A percentile compares a stretch with the other conserved stretches of the same genome.
phyloP scores from a whole-genome alignment of 805 yeast genomes.

The Clavispora santaluciae region DNA sequence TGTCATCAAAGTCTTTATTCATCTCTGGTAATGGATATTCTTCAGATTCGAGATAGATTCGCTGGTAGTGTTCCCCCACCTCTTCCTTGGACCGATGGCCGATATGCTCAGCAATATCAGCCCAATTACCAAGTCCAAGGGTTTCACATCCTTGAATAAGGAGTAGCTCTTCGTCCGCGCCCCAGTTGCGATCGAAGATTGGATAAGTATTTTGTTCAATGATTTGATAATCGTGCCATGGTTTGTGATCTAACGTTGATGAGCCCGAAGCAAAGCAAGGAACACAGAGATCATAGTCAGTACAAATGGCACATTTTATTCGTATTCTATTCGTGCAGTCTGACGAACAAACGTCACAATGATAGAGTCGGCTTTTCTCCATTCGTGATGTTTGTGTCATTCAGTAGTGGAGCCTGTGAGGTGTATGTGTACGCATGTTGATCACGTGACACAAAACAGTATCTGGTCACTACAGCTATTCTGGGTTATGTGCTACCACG shows the following conservation, averaged over 20 bases:
- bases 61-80: constrained; percentile 76
- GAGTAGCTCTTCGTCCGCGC: constrained; percentile 93
- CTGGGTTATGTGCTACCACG: too few relatives aligned
- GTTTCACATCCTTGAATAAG: constrained; percentile 89
- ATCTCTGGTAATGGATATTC: constrained; percentile 89
- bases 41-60: constrained; percentile 61
- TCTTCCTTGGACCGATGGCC: constrained; percentile 92
- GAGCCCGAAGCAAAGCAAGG: constrained; percentile 91
- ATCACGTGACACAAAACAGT: not conserved
- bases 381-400: constrained; percentile 13
- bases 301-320: constrained; percentile 86
- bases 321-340: constrained; percentile 93
- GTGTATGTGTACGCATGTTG: not conserved
- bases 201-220: constrained; percentile 96
- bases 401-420: not conserved
- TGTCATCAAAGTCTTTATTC: constrained; percentile 56
- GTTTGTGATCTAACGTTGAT: constrained; percentile 79
- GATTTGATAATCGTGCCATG: constrained; percentile 88
- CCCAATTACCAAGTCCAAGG: constrained; percentile 95
- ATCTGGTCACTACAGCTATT: too few relatives aligned
- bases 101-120: constrained; percentile 93
- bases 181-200: constrained; percentile 87
- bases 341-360: constrained; percentile 94
- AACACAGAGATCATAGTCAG: constrained; percentile 95
- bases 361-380: constrained; percentile 50